Evolutionary conservation across 176 grass and related monocot genomes (phyloP).

Genomic region (Carex cristatella): DNA sequence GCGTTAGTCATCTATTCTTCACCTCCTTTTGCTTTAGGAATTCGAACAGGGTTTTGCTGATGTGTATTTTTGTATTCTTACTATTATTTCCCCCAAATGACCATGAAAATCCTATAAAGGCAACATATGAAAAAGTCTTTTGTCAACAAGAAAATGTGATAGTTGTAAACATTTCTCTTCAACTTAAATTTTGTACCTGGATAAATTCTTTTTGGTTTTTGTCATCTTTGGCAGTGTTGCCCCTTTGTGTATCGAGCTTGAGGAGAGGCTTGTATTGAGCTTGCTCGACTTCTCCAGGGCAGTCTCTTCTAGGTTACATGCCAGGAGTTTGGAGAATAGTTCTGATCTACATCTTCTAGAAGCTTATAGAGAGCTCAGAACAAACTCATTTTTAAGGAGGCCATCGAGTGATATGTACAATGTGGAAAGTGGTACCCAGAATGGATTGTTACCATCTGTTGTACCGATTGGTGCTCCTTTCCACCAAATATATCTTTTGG

Average conservation of each 20-base stretch:
- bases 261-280: constrained; percentile 81
- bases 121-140: not conserved
- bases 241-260: constrained; percentile 84
- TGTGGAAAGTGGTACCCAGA: constrained; percentile 19
- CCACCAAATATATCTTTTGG: constrained; percentile 92
- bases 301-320: constrained; percentile 65
- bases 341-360: constrained; percentile 52
- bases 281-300: constrained; percentile 78
- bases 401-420: constrained; percentile 27
- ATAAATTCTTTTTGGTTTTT: not conserved
- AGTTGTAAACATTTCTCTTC: not conserved
- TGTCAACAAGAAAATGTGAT: not conserved
- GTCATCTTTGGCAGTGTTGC: constrained; percentile 54
- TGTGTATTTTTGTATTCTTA: not conserved
- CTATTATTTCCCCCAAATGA: not conserved
- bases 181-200: not conserved
- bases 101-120: not conserved
- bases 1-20: constrained; percentile 38
- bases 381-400: constrained; percentile 38
- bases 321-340: constrained; percentile 48
- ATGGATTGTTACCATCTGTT: constrained; percentile 69
- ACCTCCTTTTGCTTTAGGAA: not conserved
- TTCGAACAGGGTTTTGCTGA: not conserved
- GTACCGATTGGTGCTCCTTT: constrained; percentile 84
- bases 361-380: constrained; percentile 33